Base-by-base conservation (phyloP, 1,139 yeast species). In the Debaryomyces subglobosus region DNA sequence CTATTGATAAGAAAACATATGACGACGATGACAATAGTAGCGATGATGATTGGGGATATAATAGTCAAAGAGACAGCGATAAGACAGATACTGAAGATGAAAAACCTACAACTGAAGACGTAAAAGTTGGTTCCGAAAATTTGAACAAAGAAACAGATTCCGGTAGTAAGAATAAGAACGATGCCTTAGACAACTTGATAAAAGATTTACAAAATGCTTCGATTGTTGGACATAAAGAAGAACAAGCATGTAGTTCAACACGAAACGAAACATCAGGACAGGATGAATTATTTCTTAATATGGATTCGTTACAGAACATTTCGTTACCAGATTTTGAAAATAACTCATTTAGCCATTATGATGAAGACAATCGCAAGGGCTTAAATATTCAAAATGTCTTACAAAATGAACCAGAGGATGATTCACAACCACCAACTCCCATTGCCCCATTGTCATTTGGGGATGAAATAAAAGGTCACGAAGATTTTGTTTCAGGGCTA, bases 101-200 rank as follows among this genome's bases (percentile, higher is more conserved):
- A 34, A 7, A 21, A 8, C 38, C 24, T 34, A 5, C 18, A 5
- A 15, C 7, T 20, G 38, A 21, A 18, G 13, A 12, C n/a, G 35
- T 16, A 35, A 8, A 23, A 9, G 6, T 5, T 21, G 27, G 13
- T 21, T 21, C 24, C 24, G 24, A 7, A 12, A 9, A 12, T 20
- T 18, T 23, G 16, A 35, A 35, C 32, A 46, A 27, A 15, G 33
- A 34, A n/a, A 39, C 41, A 38, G 39, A 37, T 13, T 41, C 36
- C 24, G 36, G 43, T 32, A 27, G 40, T 39, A 36, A 40, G 13
- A 51, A 55, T 20, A 49, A 59, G 39, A 62, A 65, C 3, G 71
- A 64, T 42, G 68, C 70, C 1, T 57, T 71, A 40, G 78, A 74
- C 47, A 65, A 74, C 3, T 58, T 73, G 33, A 72, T 74, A 10